These are phyloP conservation scores for Stevia rebaudiana DNA, from an alignment of 140 eudicot species.

Conservation along the genomic window DNA sequence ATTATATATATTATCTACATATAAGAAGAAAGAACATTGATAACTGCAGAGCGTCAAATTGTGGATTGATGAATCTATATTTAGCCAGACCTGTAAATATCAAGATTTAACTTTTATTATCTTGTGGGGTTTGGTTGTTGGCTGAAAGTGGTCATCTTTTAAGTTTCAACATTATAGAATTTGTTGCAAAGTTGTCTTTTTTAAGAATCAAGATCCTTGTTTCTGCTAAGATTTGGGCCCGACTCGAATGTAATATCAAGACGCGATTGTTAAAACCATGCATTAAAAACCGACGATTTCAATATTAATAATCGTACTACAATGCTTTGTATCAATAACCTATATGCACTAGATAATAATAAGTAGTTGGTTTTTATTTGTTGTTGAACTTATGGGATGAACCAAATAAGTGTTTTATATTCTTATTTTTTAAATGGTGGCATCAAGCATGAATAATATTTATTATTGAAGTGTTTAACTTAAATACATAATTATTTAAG, in stretches of 20 bases:
- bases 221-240: background rate
- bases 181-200: slow-evolving; percentile 17
- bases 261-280: background rate
- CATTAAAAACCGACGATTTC: background rate
- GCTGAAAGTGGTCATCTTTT: slow-evolving; percentile 20
- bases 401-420: background rate
- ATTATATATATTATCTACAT: slow-evolving; percentile 1
- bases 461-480: background rate
- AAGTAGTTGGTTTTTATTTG: background rate
- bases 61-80: slow-evolving; percentile 30
- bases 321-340: background rate
- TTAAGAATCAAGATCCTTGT: slow-evolving; percentile 1
- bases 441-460: too few species aligned
- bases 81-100: slow-evolving; percentile 21
- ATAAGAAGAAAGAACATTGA: background rate
- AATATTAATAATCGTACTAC: background rate
- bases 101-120: slow-evolving; percentile 24
- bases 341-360: background rate
- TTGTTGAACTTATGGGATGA: background rate
- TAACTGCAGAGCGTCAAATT: slow-evolving; percentile 1
- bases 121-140: slow-evolving; percentile 34
- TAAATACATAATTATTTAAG: too few species aligned
- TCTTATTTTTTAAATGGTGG: too few species aligned
- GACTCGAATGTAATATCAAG: background rate
- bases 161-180: slow-evolving; percentile 6